Evolutionary conservation across 129 eudicot genomes (phyloP).

Genomic region (Pseudognaphalium luteoalbum): DNA sequence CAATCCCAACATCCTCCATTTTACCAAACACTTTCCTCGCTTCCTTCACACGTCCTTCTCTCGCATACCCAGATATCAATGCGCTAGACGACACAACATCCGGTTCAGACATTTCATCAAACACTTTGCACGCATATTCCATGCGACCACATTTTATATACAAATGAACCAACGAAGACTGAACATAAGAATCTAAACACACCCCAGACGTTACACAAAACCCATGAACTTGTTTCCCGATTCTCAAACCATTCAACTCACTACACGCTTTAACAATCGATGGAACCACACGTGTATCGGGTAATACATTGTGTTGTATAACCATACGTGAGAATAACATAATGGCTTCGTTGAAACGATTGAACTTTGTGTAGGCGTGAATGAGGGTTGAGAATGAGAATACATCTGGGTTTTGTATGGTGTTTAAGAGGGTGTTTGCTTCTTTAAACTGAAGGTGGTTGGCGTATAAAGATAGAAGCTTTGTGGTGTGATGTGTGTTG

Average conservation of each 20-base stretch:
- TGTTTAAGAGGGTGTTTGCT: conserved; percentile 43
- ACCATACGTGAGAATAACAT: conserved; percentile 49
- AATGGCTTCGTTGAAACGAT: conserved; percentile 28
- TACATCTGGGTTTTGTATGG: conserved; percentile 46
- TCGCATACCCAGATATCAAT: conserved; percentile 76
- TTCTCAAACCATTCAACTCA: conserved; percentile 24
- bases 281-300: conserved; percentile 68
- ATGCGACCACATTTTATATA: conserved; percentile 54
- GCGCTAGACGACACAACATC: conserved; percentile 77
- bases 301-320: conserved; percentile 1
- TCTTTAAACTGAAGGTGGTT: conserved; percentile 49
- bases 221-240: conserved; percentile 70
- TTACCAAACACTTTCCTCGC: conserved; percentile 47
- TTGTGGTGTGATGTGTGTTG: conserved; percentile 47
- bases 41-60: conserved; percentile 46
- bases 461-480: conserved; percentile 71
- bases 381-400: conserved; percentile 63
- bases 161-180: conserved; percentile 64
- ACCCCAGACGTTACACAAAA: conserved; percentile 51
- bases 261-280: conserved; percentile 61
- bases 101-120: conserved; percentile 57
- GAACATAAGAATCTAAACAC: conserved; percentile 56
- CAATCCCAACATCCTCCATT: conserved; percentile 52
- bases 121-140: conserved; percentile 51
- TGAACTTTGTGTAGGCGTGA: conserved; percentile 50